phyloP scores from a whole-genome alignment of 164 flowering plant genomes.

The Warburgia ugandensis region DNA sequence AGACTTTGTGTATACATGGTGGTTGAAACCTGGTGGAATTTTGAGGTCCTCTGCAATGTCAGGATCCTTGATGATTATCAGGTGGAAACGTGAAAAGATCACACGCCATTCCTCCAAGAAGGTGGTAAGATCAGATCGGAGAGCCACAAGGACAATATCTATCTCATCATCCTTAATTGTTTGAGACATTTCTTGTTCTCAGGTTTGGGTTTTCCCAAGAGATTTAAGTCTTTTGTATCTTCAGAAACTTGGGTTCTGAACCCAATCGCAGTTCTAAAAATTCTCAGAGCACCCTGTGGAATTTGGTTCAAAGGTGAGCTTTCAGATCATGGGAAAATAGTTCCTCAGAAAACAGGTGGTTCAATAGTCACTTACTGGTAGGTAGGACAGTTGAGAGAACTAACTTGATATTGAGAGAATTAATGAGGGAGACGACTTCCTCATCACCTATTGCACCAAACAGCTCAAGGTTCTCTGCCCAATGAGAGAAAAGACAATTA shows the following conservation, averaged over 20 bases:
- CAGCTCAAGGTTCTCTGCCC: no score
- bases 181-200: slow-evolving; percentile 60
- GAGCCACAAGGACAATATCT: slow-evolving; percentile 77
- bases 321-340: no score
- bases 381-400: slow-evolving; percentile 63
- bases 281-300: slow-evolving; percentile 91
- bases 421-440: slow-evolving; percentile 48
- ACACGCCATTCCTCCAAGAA: slow-evolving; percentile 80
- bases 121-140: slow-evolving; percentile 61
- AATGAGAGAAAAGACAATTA: no score
- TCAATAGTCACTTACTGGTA: no score
- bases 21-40: slow-evolving; percentile 68
- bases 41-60: slow-evolving; percentile 59
- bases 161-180: slow-evolving; percentile 49
- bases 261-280: slow-evolving; percentile 24
- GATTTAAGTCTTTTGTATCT: neutral
- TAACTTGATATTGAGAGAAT: slow-evolving; percentile 50
- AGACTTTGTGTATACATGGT: slow-evolving; percentile 49
- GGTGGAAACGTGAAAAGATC: slow-evolving; percentile 60
- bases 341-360: no score
- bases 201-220: no score
- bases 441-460: slow-evolving; percentile 68
- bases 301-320: no score
- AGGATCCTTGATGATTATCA: slow-evolving; percentile 79
- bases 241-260: neutral